Base-by-base conservation (phyloP, 1,139 yeast species). In the Yamadazyma aaseri region DNA sequence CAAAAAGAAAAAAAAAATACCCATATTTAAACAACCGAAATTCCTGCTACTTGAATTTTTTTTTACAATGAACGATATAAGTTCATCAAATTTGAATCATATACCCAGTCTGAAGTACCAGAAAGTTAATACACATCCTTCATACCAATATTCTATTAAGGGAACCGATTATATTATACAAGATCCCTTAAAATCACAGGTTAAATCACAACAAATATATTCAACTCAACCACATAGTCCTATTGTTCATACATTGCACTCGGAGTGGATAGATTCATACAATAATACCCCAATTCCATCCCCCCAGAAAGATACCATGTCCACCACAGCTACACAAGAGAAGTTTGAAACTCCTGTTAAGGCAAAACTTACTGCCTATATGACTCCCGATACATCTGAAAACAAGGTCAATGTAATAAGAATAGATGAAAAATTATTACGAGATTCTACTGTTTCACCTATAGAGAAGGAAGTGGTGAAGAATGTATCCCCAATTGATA, bases 201-300 rank as follows among this genome's bases (percentile, higher is more conserved):
- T 20, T 20, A n/a, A 10, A 20, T 6, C 10, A 18, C 23, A n/a
- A 12, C 15, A 31, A 20, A 17, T 34, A 24, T 31, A 32, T 28
- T 29, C 31, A 13, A 31, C 35, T 28, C 46, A 32, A 39, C 47
- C 37, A 7, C 44, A 41, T 32, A 44, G 51, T 38, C 51, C 59
- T 13, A 34, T 51, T 35, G 40, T 46, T 13, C 50, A 56, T 35
- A 49, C 56, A 7, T 46, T 56, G 42, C 53, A 63, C 40, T 58
- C 67, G 12, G 69, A 63, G 65, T 65, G 71, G 71, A 40, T 55
- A 36, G 70, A 65, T 38, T 41, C 62, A 3, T 58, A 61, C 7
- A 44, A 50, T 12, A 44, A 42, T 29, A 54, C 61, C 5, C 60
- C 63, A 3, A 40, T 46, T 11, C 41, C 41, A 32, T 56, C 62